phyloP scores from a whole-genome alignment of 345 rosid species.

The Jatropha curcas region DNA sequence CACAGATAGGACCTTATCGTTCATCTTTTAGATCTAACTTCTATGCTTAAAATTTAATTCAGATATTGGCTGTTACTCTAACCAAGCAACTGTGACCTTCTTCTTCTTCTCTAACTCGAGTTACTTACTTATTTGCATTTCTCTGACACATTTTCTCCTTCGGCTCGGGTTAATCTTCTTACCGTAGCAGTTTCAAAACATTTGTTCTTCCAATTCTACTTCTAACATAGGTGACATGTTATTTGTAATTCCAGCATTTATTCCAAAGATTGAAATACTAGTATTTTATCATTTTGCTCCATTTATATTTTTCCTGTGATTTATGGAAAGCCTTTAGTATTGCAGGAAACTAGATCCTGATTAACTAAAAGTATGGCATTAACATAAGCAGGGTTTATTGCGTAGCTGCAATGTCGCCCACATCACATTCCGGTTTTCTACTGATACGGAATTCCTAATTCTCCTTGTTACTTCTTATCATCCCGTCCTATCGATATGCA shows the following conservation, averaged over 20 bases:
- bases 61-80: background rate
- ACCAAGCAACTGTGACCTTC: background rate
- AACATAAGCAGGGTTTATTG: too few relatives aligned
- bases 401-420: background rate
- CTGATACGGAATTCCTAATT: background rate
- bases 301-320: too few relatives aligned
- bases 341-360: background rate
- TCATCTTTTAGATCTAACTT: conserved; percentile 15
- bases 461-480: background rate
- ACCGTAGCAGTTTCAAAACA: background rate
- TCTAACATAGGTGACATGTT: too few relatives aligned
- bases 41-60: background rate
- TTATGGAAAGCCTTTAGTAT: too few relatives aligned
- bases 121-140: too few relatives aligned
- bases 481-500: background rate
- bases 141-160: background rate
- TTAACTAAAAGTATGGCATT: too few relatives aligned
- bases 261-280: too few relatives aligned
- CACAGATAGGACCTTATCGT: background rate
- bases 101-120: too few relatives aligned
- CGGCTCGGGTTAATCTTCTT: background rate
- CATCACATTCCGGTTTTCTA: background rate
- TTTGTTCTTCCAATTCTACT: background rate
- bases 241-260: too few relatives aligned
- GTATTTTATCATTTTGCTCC: too few relatives aligned